Conservation (phyloP, 257 asterid species). For the Nicotiana undulata region DNA sequence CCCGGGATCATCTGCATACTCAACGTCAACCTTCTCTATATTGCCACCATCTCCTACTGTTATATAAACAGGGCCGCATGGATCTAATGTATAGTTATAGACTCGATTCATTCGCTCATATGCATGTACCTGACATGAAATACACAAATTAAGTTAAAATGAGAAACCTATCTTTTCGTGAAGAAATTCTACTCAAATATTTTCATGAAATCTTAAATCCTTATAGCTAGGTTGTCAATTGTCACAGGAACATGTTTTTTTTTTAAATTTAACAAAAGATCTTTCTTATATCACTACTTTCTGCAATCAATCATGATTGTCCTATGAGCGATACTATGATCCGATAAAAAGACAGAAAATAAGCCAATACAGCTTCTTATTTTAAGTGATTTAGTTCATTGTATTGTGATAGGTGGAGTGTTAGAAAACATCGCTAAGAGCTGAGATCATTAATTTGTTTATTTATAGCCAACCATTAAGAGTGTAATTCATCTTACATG, state of each 20-base stretch:
- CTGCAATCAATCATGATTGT: background rate
- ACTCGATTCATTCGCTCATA: constrained; percentile 84
- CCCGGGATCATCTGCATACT: constrained; percentile 77
- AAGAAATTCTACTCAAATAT: background rate
- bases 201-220: background rate
- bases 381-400: background rate
- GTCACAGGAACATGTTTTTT: background rate
- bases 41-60: constrained; percentile 93
- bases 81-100: constrained; percentile 59
- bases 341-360: background rate
- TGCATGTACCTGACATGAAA: constrained; percentile 43
- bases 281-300: background rate
- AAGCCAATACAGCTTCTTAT: background rate
- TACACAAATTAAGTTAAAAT: background rate
- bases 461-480: background rate
- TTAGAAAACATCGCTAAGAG: background rate
- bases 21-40: constrained; percentile 65
- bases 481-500: constrained; percentile 47
- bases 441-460: background rate
- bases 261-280: too few relatives aligned
- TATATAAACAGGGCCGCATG: constrained; percentile 76
- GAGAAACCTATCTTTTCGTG: background rate
- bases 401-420: background rate
- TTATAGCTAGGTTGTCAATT: background rate
- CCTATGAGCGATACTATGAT: background rate